Percentiles rank a stretch among this genome's conserved stretches.
phyloP scores from a whole-genome alignment of 1,139 yeast genomes.

The Blastobotrys serpentis region DNA sequence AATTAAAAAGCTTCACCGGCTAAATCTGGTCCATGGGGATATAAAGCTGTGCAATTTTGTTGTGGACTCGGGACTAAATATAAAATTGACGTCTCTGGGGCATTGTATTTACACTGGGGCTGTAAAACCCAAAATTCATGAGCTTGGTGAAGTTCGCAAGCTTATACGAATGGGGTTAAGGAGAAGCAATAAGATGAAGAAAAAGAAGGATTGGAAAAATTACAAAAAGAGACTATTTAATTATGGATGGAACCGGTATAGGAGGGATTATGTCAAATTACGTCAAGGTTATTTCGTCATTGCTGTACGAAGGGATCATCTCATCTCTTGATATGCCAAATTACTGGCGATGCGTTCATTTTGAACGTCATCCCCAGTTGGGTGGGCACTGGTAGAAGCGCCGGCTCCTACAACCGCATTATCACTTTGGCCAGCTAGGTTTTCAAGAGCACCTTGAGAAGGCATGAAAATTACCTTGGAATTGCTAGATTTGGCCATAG shows the following conservation, averaged over 20 bases:
- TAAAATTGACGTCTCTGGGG: slow-evolving; percentile 9
- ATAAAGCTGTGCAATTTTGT: slow-evolving; percentile 14
- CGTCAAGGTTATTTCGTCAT: neutral
- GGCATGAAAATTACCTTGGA: slow-evolving; percentile 78
- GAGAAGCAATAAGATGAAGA: neutral
- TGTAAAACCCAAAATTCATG: slow-evolving; percentile 13
- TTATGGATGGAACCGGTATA: slow-evolving; percentile 7
- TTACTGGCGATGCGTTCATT: slow-evolving; percentile 1
- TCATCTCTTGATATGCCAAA: slow-evolving; percentile 9
- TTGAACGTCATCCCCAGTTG: slow-evolving; percentile 7
- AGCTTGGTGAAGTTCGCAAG: slow-evolving; percentile 13
- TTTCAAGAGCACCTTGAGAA: slow-evolving; percentile 43
- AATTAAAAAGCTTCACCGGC: slow-evolving; percentile 11
- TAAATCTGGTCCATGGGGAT: slow-evolving; percentile 12
- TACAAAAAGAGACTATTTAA: neutral
- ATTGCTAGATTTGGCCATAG: slow-evolving; percentile 62
- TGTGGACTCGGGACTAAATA: slow-evolving; percentile 7
- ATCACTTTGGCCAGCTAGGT: slow-evolving; percentile 27
- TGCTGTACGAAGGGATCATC: neutral
- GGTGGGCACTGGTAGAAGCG: neutral
- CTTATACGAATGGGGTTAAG: slow-evolving; percentile 8
- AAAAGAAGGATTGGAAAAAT: slow-evolving; percentile 5
- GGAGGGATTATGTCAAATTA: slow-evolving; percentile 1
- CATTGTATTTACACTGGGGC: slow-evolving; percentile 15
- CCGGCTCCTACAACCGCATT: slow-evolving; percentile 1